Conservation (phyloP, 306 rosid species). For the Prunus kanzakura region DNA sequence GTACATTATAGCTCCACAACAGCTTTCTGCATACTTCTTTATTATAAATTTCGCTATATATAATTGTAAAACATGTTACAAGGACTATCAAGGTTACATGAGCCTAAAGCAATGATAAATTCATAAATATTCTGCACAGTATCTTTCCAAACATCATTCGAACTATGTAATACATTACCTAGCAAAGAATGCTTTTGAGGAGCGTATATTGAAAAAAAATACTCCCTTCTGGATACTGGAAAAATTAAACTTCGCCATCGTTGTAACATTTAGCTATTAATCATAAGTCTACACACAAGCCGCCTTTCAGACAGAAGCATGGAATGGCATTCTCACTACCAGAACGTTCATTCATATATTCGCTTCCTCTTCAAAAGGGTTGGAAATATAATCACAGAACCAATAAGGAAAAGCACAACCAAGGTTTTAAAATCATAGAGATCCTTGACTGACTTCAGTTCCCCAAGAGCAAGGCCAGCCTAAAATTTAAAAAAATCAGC, state of each 20-base stretch:
- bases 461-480: conserved; percentile 99
- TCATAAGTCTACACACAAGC: not conserved
- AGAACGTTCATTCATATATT: conserved; percentile 63
- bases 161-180: not conserved
- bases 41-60: not conserved
- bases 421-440: conserved; percentile 85
- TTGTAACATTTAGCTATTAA: not conserved
- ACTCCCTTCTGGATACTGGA: not conserved
- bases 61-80: conserved; percentile 3
- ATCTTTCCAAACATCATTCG: not conserved
- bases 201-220: not conserved
- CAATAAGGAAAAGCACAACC: conserved; percentile 82
- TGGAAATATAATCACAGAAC: conserved; percentile 69
- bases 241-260: not conserved
- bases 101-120: not conserved
- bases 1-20: not conserved
- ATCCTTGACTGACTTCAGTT: conserved; percentile 91
- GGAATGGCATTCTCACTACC: not conserved
- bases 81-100: not conserved
- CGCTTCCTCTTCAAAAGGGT: conserved; percentile 86
- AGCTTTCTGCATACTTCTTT: not conserved
- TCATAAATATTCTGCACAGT: not conserved
- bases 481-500: conserved; percentile 30
- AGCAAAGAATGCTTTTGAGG: not conserved
- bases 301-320: conserved; percentile 20